Conservation (phyloP, 257 asterid genomes). For the Jasminum sambac region DNA sequence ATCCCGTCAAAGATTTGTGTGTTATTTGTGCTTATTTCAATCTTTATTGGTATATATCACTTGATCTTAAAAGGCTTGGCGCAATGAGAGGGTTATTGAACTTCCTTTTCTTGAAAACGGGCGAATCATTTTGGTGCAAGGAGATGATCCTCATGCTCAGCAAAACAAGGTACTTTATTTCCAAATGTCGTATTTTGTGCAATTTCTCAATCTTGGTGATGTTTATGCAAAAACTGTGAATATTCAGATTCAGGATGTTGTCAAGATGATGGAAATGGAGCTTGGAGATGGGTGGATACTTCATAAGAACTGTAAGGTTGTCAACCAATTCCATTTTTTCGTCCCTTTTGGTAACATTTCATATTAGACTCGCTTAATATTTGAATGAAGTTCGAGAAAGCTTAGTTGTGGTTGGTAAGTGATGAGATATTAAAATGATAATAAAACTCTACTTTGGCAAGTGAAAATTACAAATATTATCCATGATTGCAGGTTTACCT, state of each 20-base stretch:
- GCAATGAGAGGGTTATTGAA: slow-evolving; percentile 50
- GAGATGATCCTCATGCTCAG: slow-evolving; percentile 61
- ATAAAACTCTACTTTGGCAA: neutral
- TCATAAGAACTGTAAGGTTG: slow-evolving; percentile 59
- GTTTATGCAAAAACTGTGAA: neutral
- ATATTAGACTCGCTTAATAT: neutral
- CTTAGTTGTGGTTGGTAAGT: neutral
- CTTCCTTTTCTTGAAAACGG: slow-evolving; percentile 41
- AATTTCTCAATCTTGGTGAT: slow-evolving; percentile 6
- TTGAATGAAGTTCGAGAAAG: neutral
- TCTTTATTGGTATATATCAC: neutral
- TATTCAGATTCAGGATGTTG: slow-evolving; percentile 64
- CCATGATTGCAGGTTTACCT: slow-evolving; percentile 58
- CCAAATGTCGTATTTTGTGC: neutral
- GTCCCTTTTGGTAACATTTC: neutral
- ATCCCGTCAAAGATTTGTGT: neutral
- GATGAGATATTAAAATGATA: neutral
- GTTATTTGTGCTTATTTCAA: neutral
- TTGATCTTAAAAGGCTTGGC: slow-evolving; percentile 64
- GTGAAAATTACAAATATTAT: slow-evolving; percentile 1
- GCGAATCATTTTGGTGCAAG: slow-evolving; percentile 65
- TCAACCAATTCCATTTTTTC: neutral
- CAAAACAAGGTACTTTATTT: slow-evolving; percentile 56
- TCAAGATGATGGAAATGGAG: slow-evolving; percentile 74
- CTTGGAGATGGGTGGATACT: slow-evolving; percentile 91